phyloP scores from a whole-genome alignment of 768 basidiomycete genomes.

The Harrya chromipes region DNA sequence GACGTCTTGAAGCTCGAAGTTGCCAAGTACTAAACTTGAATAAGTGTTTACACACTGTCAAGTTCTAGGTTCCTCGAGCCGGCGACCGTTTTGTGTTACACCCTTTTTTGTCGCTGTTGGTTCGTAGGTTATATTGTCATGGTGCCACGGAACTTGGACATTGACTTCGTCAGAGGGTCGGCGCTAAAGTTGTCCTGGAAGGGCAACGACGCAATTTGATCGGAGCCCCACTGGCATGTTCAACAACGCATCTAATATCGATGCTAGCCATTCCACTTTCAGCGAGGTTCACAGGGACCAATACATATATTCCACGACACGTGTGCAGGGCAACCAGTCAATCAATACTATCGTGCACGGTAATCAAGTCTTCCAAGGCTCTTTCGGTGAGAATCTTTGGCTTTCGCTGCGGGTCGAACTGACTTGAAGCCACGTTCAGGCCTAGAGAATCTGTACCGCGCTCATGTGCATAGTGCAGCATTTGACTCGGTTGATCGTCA shows the following conservation, averaged over 20 bases:
- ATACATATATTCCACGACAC: constrained; percentile 6
- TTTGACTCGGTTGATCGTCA: constrained; percentile 19
- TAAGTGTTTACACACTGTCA: too few relatives aligned
- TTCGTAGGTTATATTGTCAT: too few relatives aligned
- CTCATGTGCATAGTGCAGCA: constrained; percentile 11
- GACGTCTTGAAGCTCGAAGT: too few relatives aligned
- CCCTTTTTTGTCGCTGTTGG: too few relatives aligned
- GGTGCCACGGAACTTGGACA: too few relatives aligned
- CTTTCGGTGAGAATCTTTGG: constrained; percentile 6
- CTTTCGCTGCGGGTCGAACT: neutral
- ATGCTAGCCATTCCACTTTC: constrained; percentile 21
- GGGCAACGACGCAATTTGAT: too few relatives aligned
- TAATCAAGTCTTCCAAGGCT: constrained; percentile 15
- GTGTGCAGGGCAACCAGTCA: constrained; percentile 12
- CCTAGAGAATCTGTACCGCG: constrained; percentile 12
- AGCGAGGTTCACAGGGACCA: constrained; percentile 20
- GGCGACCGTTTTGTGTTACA: too few relatives aligned
- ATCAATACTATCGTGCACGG: constrained; percentile 18
- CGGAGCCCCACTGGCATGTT: constrained; percentile 4
- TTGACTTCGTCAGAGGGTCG: too few relatives aligned
- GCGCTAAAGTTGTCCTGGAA: too few relatives aligned
- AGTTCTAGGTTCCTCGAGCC: too few relatives aligned
- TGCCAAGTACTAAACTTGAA: too few relatives aligned
- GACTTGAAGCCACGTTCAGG: constrained; percentile 2
- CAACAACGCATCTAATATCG: constrained; percentile 18